These are phyloP conservation scores for Tolypocladium inflatum DNA, from an alignment of 2,329 filamentous ascomycete species.

Conservation along the genomic window DNA sequence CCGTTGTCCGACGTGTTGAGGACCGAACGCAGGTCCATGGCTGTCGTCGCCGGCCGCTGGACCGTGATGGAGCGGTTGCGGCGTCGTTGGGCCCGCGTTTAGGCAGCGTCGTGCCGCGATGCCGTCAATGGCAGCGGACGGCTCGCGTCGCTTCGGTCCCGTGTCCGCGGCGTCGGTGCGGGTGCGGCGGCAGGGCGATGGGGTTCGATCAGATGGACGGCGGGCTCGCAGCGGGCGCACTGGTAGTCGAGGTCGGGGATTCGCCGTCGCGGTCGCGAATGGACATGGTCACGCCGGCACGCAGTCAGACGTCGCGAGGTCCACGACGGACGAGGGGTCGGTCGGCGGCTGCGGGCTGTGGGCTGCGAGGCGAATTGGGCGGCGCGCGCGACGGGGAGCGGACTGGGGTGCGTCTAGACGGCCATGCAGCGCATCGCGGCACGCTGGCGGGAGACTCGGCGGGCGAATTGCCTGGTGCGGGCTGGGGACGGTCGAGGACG, in stretches of 20 bases:
- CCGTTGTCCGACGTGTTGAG: slow-evolving; percentile 42
- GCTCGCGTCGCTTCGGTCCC: neutral
- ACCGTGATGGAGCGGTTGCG: neutral
- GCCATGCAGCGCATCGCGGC: neutral
- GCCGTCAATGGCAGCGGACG: neutral
- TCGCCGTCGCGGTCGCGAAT: slow-evolving; percentile 13
- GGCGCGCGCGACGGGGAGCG: neutral
- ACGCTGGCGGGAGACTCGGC: neutral
- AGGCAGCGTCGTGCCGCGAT: neutral
- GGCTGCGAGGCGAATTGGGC: neutral
- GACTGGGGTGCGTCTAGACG: neutral
- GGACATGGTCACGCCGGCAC: slow-evolving; percentile 14
- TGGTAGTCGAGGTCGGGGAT: slow-evolving; percentile 7
- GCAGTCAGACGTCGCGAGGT: neutral
- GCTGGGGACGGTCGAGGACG: neutral
- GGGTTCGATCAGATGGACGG: slow-evolving; percentile 2
- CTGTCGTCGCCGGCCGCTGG: slow-evolving; percentile 1
- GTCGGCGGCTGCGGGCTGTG: no score
- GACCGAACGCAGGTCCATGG: slow-evolving; percentile 45
- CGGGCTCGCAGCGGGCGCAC: slow-evolving; percentile 5
- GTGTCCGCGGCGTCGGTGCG: neutral
- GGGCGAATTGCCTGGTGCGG: neutral
- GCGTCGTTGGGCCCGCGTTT: neutral
- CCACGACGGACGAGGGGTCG: neutral
- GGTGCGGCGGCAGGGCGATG: neutral